A percentile compares a stretch with the other conserved stretches of the same genome.
Conservation (phyloP, 108 stramenopile genomes). For the Stephanodiscus triporus region DNA sequence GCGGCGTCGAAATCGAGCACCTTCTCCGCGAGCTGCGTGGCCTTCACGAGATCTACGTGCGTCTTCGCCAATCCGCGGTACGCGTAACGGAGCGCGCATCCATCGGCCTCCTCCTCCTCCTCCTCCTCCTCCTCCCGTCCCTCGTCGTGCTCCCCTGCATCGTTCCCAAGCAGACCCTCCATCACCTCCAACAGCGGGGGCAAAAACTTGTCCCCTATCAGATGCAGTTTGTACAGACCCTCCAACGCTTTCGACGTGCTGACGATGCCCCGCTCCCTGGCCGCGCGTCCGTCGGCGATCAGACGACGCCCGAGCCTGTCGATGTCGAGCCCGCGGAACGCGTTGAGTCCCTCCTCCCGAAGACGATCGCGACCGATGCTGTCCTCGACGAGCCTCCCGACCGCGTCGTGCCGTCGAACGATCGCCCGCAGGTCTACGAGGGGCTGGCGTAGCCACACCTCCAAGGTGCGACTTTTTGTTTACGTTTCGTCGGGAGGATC, state of each 20-base stretch:
- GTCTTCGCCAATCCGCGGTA: constrained; percentile 32
- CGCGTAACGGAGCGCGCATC: constrained; percentile 22
- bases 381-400: constrained; percentile 63
- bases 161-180: constrained; percentile 26
- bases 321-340: constrained; percentile 56
- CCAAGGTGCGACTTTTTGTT: constrained; percentile 44
- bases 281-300: constrained; percentile 33
- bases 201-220: constrained; percentile 65
- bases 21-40: constrained; percentile 58
- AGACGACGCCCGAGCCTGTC: constrained; percentile 52
- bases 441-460: constrained; percentile 85
- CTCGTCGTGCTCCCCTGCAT: not conserved
- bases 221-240: constrained; percentile 72
- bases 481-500: too few relatives aligned
- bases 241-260: constrained; percentile 71
- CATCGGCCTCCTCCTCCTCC: constrained; percentile 6
- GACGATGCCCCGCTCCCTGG: constrained; percentile 21
- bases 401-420: constrained; percentile 69
- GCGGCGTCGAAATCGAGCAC: constrained; percentile 84
- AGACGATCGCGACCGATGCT: constrained; percentile 68
- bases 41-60: constrained; percentile 42
- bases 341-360: constrained; percentile 66
- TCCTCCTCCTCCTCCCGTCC: not conserved
- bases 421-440: constrained; percentile 62
- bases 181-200: constrained; percentile 63